These are phyloP conservation scores for Parascedosporium putredinis DNA, from an alignment of 2,329 filamentous ascomycete species.

Conservation along the genomic window DNA sequence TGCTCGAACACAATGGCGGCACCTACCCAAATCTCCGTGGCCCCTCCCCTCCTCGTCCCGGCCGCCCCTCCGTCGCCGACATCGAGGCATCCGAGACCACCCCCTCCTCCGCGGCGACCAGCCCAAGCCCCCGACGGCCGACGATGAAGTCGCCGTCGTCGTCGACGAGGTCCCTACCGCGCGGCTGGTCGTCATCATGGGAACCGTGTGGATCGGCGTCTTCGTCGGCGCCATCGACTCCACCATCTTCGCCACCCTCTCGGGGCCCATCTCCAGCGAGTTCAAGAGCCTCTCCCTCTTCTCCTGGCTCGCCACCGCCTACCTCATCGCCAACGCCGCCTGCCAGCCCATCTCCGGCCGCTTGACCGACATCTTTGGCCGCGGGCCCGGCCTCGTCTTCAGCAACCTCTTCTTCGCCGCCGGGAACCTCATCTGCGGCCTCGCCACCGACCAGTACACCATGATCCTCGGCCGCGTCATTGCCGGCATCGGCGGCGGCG, in stretches of 20 bases:
- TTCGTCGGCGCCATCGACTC: slow-evolving; percentile 59
- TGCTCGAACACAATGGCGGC: no score
- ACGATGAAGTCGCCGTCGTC: slow-evolving; percentile 37
- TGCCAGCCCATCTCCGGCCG: slow-evolving; percentile 78
- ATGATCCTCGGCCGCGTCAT: slow-evolving; percentile 74
- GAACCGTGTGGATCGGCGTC: slow-evolving; percentile 47
- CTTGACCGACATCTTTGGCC: slow-evolving; percentile 79
- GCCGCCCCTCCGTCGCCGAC: no score
- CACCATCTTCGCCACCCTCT: slow-evolving; percentile 78
- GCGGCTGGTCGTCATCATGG: slow-evolving; percentile 43
- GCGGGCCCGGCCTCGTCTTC: slow-evolving; percentile 66
- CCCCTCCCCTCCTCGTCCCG: background rate
- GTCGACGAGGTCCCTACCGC: slow-evolving; percentile 35
- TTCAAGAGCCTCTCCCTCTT: slow-evolving; percentile 73
- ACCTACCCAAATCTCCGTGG: background rate
- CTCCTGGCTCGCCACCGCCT: slow-evolving; percentile 81
- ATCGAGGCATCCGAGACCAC: no score
- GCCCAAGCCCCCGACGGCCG: slow-evolving; percentile 11
- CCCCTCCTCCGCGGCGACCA: background rate
- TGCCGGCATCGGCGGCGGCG: slow-evolving; percentile 74
- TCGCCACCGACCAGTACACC: slow-evolving; percentile 52
- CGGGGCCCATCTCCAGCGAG: slow-evolving; percentile 70
- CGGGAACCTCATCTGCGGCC: slow-evolving; percentile 73
- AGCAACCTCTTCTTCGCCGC: slow-evolving; percentile 70
- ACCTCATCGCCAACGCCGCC: slow-evolving; percentile 79